A percentile compares a stretch with the other conserved stretches of the same genome.
phyloP scores from a whole-genome alignment of 2,329 filamentous ascomycete genomes.

The Aphanoascus verrucosus region DNA sequence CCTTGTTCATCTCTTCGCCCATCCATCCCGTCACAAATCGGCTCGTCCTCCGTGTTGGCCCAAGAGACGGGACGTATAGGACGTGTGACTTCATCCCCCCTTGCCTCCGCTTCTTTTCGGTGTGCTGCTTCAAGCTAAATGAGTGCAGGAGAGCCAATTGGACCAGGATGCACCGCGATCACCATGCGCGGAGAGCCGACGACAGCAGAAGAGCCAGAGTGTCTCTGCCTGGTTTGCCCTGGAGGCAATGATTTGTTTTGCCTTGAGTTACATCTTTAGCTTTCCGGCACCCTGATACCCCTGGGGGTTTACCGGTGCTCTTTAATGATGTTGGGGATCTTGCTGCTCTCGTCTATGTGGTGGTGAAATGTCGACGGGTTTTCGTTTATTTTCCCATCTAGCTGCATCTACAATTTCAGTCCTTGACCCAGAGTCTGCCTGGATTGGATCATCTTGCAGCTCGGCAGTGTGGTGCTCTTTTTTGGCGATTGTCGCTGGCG shows the following conservation, averaged over 20 bases:
- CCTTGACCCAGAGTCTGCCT: background rate
- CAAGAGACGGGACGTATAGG: background rate
- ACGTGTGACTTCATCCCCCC: background rate
- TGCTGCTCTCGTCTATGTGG: background rate
- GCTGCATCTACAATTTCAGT: background rate
- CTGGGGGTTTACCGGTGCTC: background rate
- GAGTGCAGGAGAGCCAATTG: slow-evolving; percentile 3
- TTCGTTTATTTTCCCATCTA: background rate
- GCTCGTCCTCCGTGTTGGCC: background rate
- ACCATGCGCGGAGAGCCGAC: background rate
- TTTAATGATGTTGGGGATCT: background rate
- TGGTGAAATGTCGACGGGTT: background rate
- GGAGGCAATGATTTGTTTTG: background rate
- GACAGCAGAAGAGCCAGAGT: background rate
- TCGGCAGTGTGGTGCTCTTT: background rate
- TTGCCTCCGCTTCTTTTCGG: background rate
- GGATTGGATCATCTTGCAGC: background rate
- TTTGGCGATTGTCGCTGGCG: slow-evolving; percentile 3
- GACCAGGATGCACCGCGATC: background rate
- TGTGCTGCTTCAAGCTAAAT: slow-evolving; percentile 4
- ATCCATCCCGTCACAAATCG: background rate
- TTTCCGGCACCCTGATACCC: background rate
- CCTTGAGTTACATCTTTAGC: slow-evolving; percentile 4
- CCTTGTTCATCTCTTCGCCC: background rate
- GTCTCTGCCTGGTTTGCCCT: background rate